Evolutionary conservation across 352 stramenopile genomes (phyloP).

Genomic region (Phytopythium litorale): DNA sequence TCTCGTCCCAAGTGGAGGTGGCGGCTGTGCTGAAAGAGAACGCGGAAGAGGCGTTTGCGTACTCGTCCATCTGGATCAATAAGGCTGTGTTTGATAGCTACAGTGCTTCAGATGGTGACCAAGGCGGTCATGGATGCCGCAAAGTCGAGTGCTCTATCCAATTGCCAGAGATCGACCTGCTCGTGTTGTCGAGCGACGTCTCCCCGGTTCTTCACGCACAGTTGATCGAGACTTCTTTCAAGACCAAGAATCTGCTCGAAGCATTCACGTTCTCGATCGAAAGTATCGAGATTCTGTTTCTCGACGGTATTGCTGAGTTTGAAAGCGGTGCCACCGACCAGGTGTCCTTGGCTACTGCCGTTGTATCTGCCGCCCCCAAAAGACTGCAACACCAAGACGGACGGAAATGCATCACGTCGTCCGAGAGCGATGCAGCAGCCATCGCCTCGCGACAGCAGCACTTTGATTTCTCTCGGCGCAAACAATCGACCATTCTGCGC

Average conservation of each 20-base stretch:
- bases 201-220: slow-evolving; percentile 65
- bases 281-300: slow-evolving; percentile 53
- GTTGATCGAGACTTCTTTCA: slow-evolving; percentile 46
- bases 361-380: background rate
- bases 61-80: slow-evolving; percentile 50
- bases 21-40: slow-evolving; percentile 43
- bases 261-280: slow-evolving; percentile 60
- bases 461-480: slow-evolving; percentile 35
- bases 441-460: slow-evolving; percentile 19
- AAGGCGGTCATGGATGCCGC: slow-evolving; percentile 7
- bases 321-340: background rate
- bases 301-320: slow-evolving; percentile 25
- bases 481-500: slow-evolving; percentile 55
- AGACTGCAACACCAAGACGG: slow-evolving; percentile 10
- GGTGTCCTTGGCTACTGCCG: too few relatives aligned
- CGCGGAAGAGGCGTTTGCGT: slow-evolving; percentile 44
- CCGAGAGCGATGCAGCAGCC: slow-evolving; percentile 2
- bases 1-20: slow-evolving; percentile 47
- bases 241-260: slow-evolving; percentile 40
- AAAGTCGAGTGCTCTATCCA: slow-evolving; percentile 48
- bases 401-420: slow-evolving; percentile 10
- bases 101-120: slow-evolving; percentile 6
- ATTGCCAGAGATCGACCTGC: slow-evolving; percentile 61
- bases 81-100: slow-evolving; percentile 37
- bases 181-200: slow-evolving; percentile 54